Base-by-base conservation (phyloP, 805 yeast genomes). In the Kodamaea fukazawae region DNA sequence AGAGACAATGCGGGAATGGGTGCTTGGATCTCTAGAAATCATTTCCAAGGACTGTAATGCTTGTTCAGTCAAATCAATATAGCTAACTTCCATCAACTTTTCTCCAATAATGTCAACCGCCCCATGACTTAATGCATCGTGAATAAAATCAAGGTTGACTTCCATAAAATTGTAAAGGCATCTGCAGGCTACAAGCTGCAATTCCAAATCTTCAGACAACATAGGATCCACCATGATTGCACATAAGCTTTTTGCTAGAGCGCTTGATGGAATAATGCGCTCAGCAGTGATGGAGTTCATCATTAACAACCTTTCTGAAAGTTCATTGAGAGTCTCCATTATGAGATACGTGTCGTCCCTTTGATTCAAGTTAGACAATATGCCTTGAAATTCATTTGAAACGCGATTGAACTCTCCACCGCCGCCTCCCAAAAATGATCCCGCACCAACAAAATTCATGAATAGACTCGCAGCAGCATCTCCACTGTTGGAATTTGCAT, bases 51-150 rank as follows among this genome's bases (percentile, higher is more conserved):
- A 79, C 53, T 83, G 90, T 29, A 89, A 62, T 0, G 89, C 88
- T 60, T 90, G 96, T 55, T 91, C 99, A 0, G 96, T 95, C 39
- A 91, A 67, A 57, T 91, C 99, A 39, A 91, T 90, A 55, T 78
- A 90, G 40, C 81, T 79, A 12, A 91, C 82, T 46, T 87, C 95
- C 42, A 76, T 53, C 27, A 93, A 60, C 45, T 84, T 85, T 4
- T 70, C 65, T 48, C 83, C 77, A 17, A 93, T 67, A 0, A 77
- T 79, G 32, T 79, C 81, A 6, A 89, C 73, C 0, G 82, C 83
- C 29, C 83, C 83, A 12, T 77, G 77, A 14, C 73, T 67, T 2
- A 87, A 81, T 3, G 87, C 81, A 26, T 72, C 75, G 38, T 74
- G 72, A 5, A 81, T 74, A 32, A 80, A 76, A 33, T 83, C 83